Evolutionary conservation across 768 basidiomycete genomes (phyloP), one percentile per base, ranked within the genome.

Genomic region (Pleurotus citrinopileatus): DNA sequence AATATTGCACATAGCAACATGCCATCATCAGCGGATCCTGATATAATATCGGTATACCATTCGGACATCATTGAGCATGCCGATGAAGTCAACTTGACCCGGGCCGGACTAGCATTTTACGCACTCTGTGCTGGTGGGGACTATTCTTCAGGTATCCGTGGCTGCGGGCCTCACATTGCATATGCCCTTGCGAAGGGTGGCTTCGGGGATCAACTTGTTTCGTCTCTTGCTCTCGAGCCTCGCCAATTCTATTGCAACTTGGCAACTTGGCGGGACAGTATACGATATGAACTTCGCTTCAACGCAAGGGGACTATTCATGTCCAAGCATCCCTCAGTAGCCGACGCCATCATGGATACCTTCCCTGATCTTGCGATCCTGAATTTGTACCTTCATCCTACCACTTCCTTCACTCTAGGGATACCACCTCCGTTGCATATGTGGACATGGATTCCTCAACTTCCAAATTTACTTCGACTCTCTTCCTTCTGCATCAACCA

Each of bases 321-420:
- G 0, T 44, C 55, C 15, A 67, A 66, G 46, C 54, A 62, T 36
- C 58, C 56, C 19, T 50, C 57, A 3, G 57, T 74, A 20, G 69
- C 73, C 0, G 53, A 56, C 2, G 40, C 52, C 5, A 60, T 71
- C 17, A 61, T 68, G 0, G 53, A 58, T 1, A 54, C 57, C 57
- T 71, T 78, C 59, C 71, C 73, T 25, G 34, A 61, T 48, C 26
- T 68, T 19, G 57, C 66, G 3, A 63, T 76, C 17, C 56, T 80
- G 9, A 60, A 66, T 4, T 65, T 69, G 5, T 80, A 78, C 56
- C 64, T 70, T 23, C 57, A 64, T 26, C 78, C 78, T 2, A 46
- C 67, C 23, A 69, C 57, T 6, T 54, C 53, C 5, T 25, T 6
- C 5, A 20, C 43, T 22, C 8, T 9, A 2, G 9, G 13, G 22